phyloP scores from a whole-genome alignment of 139 green algal species.

The Tetradesmus lagerheimii region DNA sequence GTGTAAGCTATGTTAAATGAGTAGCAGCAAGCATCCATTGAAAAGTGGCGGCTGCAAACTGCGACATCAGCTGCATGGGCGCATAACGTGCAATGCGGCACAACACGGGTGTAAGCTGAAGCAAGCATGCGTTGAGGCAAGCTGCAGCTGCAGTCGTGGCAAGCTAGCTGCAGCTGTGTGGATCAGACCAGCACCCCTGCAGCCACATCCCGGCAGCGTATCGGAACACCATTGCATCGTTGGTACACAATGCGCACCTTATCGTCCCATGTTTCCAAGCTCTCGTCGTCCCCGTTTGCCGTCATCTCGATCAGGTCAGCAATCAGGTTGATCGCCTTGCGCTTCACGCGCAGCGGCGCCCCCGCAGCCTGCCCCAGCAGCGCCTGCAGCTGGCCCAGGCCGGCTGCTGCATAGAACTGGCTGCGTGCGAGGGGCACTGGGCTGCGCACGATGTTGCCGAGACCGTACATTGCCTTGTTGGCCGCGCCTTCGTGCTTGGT shows the following conservation, averaged over 20 bases:
- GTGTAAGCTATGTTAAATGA: no score
- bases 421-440: constrained; percentile 1
- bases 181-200: not conserved
- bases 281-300: constrained; percentile 19
- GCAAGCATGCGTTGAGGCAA: no score
- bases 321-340: constrained; percentile 31
- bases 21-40: no score
- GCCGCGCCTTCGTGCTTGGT: constrained; percentile 21
- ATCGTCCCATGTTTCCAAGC: constrained; percentile 30
- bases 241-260: not conserved
- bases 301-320: constrained; percentile 35
- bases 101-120: no score
- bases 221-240: no score
- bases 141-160: no score
- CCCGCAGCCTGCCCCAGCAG: not conserved
- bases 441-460: not conserved
- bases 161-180: not conserved
- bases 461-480: constrained; percentile 37
- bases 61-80: no score
- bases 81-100: no score
- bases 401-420: not conserved
- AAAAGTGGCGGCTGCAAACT: no score
- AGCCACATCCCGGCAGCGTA: not conserved
- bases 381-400: constrained; percentile 14
- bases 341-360: constrained; percentile 8